Evolutionary conservation across 495 filamentous ascomycete species (phyloP), one percentile per base, ranked within the genome.

Genomic region (Apodospora peruviana): DNA sequence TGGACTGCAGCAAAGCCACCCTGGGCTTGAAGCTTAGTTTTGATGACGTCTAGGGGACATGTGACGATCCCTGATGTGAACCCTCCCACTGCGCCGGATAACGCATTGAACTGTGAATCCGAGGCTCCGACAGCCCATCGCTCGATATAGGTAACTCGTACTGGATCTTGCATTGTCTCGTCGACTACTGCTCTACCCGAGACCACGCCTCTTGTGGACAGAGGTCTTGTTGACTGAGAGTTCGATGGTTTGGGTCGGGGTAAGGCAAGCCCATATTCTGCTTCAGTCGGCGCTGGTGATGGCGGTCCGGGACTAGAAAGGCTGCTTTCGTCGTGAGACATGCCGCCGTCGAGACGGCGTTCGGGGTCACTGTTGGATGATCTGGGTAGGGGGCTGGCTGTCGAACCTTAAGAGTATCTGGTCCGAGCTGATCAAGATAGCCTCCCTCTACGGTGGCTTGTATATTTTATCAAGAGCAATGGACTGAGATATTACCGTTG

Each of bases 41-140:
- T 99, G 61, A 99, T 97, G 43, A 99, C 93, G 75, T 99, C 93
- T 45, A 99, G 80, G 17, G 93, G 93, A 62, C 93, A 99, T 37
- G 93, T 97, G 53, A 96, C 89, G 35, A 97, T 80, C 7, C 93
- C 93, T 4, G 90, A 95, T 4, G 86, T 87, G 52, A 96, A 85
- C 45, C 93, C 93, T 43, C 90, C 91, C 32, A 84, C 75, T 9
- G 89, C 94, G 38, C 93, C 93, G 32, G 89, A 82, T 36, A 96
- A 73, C 38, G 87, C 75, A 52, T 79, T 73, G 57, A 82, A 75
- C 43, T 71, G 71, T 16, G 73, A 68, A 40, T 75, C 66, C 25
- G 74, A 74, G 40, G 75, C 75, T 21, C 41, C 20, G 38, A 67
- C 51, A 18, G 75, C 72, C 70, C 73, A 79, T 50, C 61, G 69